Conservation (phyloP, 768 basidiomycete genomes). For the Leucosporidium yakuticum region DNA sequence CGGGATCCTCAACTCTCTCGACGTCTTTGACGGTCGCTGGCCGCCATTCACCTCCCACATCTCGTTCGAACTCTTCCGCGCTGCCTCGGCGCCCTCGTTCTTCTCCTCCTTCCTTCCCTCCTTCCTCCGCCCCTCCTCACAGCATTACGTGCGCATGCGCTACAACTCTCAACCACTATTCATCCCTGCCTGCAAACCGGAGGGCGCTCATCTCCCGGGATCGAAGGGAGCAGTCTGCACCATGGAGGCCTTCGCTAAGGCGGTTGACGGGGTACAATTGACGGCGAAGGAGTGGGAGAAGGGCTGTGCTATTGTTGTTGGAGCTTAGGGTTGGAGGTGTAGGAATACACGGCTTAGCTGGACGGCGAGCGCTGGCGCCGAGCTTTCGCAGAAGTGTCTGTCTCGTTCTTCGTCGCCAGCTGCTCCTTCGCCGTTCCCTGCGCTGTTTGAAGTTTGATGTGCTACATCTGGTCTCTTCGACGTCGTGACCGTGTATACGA, state of each 20-base stretch:
- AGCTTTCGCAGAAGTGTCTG: too few species aligned
- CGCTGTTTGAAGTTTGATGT: too few species aligned
- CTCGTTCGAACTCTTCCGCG: slow-evolving; percentile 17
- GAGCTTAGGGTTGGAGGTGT: too few species aligned
- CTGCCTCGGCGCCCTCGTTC: background rate
- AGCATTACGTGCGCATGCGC: slow-evolving; percentile 24
- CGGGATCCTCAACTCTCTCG: slow-evolving; percentile 31
- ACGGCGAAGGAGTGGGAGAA: slow-evolving; percentile 14
- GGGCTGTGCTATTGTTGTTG: slow-evolving; percentile 4
- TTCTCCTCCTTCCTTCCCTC: slow-evolving; percentile 14
- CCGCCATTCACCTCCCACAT: slow-evolving; percentile 13
- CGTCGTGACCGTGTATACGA: too few species aligned
- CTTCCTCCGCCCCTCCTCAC: background rate
- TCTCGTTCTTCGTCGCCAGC: too few species aligned
- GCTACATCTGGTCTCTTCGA: too few species aligned
- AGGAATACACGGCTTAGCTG: too few species aligned
- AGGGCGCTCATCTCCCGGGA: slow-evolving; percentile 15
- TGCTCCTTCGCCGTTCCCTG: too few species aligned
- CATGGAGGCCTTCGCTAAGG: slow-evolving; percentile 17
- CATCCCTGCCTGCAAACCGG: slow-evolving; percentile 10
- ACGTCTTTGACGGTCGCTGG: slow-evolving; percentile 25
- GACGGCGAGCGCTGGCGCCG: too few species aligned
- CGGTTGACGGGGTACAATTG: slow-evolving; percentile 8
- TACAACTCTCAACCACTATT: slow-evolving; percentile 17
- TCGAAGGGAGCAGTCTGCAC: slow-evolving; percentile 18